phyloP scores from a whole-genome alignment of 345 rosid species.

The Camelina neglecta region DNA sequence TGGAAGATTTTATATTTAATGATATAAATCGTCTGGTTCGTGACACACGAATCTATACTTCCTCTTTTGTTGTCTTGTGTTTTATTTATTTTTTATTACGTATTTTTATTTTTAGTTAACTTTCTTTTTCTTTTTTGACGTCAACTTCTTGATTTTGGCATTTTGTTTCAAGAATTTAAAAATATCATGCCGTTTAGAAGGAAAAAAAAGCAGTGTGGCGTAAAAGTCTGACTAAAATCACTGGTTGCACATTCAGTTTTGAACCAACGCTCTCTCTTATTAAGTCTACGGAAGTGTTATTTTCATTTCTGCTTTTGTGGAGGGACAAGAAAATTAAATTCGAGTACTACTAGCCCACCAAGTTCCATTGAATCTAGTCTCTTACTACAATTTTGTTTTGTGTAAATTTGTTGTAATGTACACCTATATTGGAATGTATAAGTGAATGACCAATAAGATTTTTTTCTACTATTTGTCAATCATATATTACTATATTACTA shows the following conservation, averaged over 20 bases:
- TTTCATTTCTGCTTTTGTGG: not conserved
- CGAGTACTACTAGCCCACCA: not conserved
- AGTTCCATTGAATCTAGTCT: not conserved
- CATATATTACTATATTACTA: too few relatives aligned
- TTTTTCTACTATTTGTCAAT: too few relatives aligned
- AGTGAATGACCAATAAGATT: too few relatives aligned
- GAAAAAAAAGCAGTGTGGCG: not conserved
- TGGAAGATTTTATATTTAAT: not conserved
- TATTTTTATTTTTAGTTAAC: not conserved
- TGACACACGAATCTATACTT: constrained; percentile 40
- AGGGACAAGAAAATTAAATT: not conserved
- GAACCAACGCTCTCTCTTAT: too few relatives aligned
- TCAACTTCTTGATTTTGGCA: not conserved
- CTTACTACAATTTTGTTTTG: too few relatives aligned
- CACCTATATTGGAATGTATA: too few relatives aligned
- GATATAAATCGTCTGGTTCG: not conserved
- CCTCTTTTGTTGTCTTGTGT: not conserved
- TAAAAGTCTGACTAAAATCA: not conserved
- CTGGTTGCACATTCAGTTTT: not conserved
- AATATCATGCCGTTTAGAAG: not conserved
- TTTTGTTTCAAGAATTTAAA: not conserved
- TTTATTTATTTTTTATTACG: not conserved
- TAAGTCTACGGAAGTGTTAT: not conserved
- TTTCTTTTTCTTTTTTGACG: not conserved
- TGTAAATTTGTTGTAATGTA: too few relatives aligned